Conservation (phyloP, 805 yeast genomes). For the Pichia rugopelliculosa region DNA sequence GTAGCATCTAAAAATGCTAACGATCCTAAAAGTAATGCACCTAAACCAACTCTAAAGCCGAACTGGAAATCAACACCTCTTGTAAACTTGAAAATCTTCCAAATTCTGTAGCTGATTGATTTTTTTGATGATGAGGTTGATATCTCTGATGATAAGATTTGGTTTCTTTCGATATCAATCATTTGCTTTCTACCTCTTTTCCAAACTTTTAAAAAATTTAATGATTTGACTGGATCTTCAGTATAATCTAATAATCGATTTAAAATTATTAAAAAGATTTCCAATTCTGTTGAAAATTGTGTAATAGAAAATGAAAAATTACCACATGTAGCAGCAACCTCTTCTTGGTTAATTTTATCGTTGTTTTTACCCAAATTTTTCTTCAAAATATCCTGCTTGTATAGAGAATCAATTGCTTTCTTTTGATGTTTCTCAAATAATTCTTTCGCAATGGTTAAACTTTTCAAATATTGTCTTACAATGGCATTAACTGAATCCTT, state of each 20-base stretch:
- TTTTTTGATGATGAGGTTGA: not conserved
- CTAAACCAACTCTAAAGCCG: constrained; percentile 73
- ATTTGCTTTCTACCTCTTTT: constrained; percentile 9
- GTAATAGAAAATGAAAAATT: constrained; percentile 62
- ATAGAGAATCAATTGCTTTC: constrained; percentile 49
- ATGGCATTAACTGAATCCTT: constrained; percentile 33
- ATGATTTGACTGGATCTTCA: constrained; percentile 26
- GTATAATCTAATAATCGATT: constrained; percentile 21
- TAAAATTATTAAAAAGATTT: constrained; percentile 37
- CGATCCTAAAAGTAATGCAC: constrained; percentile 56
- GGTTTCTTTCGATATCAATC: constrained; percentile 10
- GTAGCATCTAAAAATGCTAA: constrained; percentile 62
- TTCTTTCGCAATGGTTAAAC: constrained; percentile 44
- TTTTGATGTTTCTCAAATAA: constrained; percentile 51
- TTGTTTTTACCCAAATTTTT: constrained; percentile 28
- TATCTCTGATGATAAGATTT: not conserved
- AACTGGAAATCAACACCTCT: constrained; percentile 65
- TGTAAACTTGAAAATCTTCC: constrained; percentile 46
- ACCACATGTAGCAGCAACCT: constrained; percentile 78
- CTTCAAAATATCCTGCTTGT: constrained; percentile 47
- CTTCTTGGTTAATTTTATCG: constrained; percentile 59
- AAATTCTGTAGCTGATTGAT: constrained; percentile 29
- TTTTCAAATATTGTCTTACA: constrained; percentile 35
- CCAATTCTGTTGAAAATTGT: constrained; percentile 54
- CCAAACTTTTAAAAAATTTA: constrained; percentile 54